Evolutionary conservation across 179 eudicot genomes (phyloP).

Genomic region (Drosera spatulata): DNA sequence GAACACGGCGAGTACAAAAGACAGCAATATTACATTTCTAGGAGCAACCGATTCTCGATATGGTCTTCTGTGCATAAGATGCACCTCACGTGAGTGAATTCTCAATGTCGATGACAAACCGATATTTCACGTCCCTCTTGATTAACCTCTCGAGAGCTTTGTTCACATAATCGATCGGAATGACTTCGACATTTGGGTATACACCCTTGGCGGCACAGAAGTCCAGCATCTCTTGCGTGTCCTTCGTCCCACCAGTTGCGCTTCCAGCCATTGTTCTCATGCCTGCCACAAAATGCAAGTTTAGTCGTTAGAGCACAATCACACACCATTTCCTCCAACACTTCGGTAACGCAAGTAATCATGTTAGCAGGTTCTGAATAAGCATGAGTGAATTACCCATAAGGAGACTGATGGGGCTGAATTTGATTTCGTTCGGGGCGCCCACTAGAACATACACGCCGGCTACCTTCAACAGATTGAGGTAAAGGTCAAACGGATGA

Average conservation of each 20-base stretch:
- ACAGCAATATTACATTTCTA: too few species aligned
- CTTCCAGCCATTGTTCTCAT: neutral
- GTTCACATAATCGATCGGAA: constrained; percentile 1
- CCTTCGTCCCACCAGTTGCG: neutral
- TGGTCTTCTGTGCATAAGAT: too few species aligned
- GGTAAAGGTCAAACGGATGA: constrained; percentile 50
- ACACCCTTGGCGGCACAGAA: constrained; percentile 2
- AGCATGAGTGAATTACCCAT: constrained; percentile 22
- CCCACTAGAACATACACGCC: constrained; percentile 62
- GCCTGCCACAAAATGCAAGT: neutral
- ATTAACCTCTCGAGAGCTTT: constrained; percentile 3
- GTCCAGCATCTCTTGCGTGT: constrained; percentile 5
- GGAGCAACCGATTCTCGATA: too few species aligned
- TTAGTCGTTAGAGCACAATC: too few species aligned
- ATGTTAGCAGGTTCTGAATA: too few species aligned
- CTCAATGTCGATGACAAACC: constrained; percentile 5
- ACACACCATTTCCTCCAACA: too few species aligned
- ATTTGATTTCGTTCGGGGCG: constrained; percentile 52
- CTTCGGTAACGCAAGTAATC: too few species aligned
- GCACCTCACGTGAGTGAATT: neutral
- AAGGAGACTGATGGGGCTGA: constrained; percentile 44
- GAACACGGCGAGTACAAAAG: too few species aligned
- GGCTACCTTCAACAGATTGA: constrained; percentile 50
- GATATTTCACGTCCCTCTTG: constrained; percentile 4
- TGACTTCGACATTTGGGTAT: constrained; percentile 2